Base-by-base conservation (phyloP, 805 yeast genomes). In the Candida boleticola region DNA sequence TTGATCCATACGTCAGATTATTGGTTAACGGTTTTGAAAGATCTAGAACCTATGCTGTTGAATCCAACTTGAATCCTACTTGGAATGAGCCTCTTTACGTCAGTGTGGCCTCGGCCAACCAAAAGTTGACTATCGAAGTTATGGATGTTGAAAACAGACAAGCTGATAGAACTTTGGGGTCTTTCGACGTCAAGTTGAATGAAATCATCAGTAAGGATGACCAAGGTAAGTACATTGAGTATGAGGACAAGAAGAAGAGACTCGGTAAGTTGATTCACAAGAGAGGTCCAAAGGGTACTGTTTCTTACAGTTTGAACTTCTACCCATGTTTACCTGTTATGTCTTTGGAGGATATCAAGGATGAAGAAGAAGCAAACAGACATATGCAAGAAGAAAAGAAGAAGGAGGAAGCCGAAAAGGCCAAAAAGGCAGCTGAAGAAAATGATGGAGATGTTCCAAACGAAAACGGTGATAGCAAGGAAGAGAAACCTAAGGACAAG, bases 1-100 rank as follows among this genome's bases (percentile, higher is more conserved):
- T 89, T 58, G 98, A 93, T 64, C 99, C 99, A 34, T 93, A 92
- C 58, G 80, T 82, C 5, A 80, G 95, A 55, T 70, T 92, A 13
- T 65, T 88, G 56, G 76, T 89, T 37, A 90, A 89, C 58, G 89
- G 89, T 45, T 72, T 80, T 50, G 80, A 80, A 50, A 80, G 79
- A 58, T 86, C 83, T 17, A 79, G 98, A 64, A 93, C 97, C 2
- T 74, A 77, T 42, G 77, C 87, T 10, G 61, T 71, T 42, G 82
- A 78, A 18, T 77, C 83, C 19, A 81, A 87, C 0, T 70, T 83
- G 52, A 72, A 85, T 48, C 99, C 99, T 5, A 80, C 79, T 4
- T 93, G 89, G 86, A 80, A 90, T 58, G 90, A 89, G 60, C 73
- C 86, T 2, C 68, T 88, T 39, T 93, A 88, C 63, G 78, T 88